phyloP scores from a whole-genome alignment of 345 rosid genomes.

The Arabidopsis thaliana region TAIR10.1 NC_003071.7:9677001-9677500 shows the following conservation, averaged over 20 bases:
- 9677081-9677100: neutral
- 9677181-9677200: neutral
- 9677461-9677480: neutral
- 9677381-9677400: no score
- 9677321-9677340: no score
- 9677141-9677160: neutral
- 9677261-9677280: no score
- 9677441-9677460: neutral
- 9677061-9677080: neutral
- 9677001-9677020: neutral
- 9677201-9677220: neutral
- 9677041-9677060: neutral
- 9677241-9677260: neutral
- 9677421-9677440: neutral
- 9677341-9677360: no score
- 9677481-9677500: neutral
- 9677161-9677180: constrained; percentile 10
- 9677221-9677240: neutral
- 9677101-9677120: neutral
- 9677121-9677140: neutral
- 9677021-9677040: neutral
- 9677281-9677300: no score
- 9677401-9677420: neutral
- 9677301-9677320: no score
- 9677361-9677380: no score